Base-by-base conservation (phyloP, 352 stramenopile genomes). In the Phytophthora fragariaefolia region DNA sequence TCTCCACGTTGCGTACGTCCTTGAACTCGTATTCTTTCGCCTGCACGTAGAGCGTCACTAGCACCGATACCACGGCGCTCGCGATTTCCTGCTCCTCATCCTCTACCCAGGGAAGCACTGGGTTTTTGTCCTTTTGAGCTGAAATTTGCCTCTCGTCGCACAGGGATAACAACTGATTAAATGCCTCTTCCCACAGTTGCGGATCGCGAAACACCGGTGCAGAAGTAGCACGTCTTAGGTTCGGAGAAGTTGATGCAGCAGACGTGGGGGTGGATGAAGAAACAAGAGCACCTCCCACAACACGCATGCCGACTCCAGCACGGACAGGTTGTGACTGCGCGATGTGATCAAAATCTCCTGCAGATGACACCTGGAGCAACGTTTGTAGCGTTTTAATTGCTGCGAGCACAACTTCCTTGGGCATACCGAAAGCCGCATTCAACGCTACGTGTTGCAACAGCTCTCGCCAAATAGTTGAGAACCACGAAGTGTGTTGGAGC, bases 231-330 rank as follows among this genome's bases (percentile, higher is more conserved):
- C 51, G 36, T 18, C 47, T 74, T 36, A 59, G 24, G 47, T 32
- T 80, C 76, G 26, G 60, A 59, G 36, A 60, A 43, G 62, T 38
- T 28, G 63, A 63, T 10, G 64, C 23, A 7, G 68, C 32, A 4
- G 74, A 66, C 8, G 69, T 42, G 1, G 66, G 43, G n/a, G 58
- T 60, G 24, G 77, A 61, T 0, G 77, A 71, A 9, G 85, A 75
- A 17, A 91, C 81, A 6, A 97, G 59, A 7, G 93, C 87, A 9
- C 92, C 92, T 27, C 94, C 89, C 7, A 98, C 90, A 6, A 98
- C 87, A 5, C 92, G 88, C 92, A 98, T 98, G 2, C 92, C 92
- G 6, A 92, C 84, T 4, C 86, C 88, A 17, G 81, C 91, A 43
- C 91, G 89, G 20, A 97, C 83, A 20, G 81, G 87, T 53, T 91